Conservation (phyloP, 768 basidiomycete species). For the Lentinula sp. region DNA sequence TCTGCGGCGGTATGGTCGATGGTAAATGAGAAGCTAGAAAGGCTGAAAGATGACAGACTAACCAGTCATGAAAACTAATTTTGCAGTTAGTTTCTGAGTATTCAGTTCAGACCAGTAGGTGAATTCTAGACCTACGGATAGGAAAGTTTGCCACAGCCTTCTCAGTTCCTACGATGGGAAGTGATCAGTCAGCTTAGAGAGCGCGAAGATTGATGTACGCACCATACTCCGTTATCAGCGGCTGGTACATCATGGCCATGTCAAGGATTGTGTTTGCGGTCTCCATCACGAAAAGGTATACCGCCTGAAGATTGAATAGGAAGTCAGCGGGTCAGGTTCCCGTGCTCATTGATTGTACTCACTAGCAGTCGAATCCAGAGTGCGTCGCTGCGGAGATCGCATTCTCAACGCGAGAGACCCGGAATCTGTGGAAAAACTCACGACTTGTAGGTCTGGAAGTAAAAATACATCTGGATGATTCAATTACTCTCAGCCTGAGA, state of each 20-base stretch:
- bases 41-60: constrained; percentile 9
- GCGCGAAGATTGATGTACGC: background rate
- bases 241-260: constrained; percentile 41
- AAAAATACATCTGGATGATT: background rate
- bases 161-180: constrained; percentile 17
- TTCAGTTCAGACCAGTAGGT: background rate
- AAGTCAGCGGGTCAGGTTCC: background rate
- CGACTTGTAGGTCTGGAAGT: constrained; percentile 1
- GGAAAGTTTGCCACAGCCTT: constrained; percentile 27
- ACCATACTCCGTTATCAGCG: constrained; percentile 37
- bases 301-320: constrained; percentile 22
- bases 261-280: constrained; percentile 37
- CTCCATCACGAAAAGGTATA: constrained; percentile 37
- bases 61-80: constrained; percentile 21
- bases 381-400: constrained; percentile 25
- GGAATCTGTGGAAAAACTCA: background rate
- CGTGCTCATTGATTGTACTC: background rate
- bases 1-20: constrained; percentile 14
- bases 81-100: background rate
- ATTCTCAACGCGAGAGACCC: background rate
- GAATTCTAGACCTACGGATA: constrained; percentile 7
- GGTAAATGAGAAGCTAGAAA: constrained; percentile 8
- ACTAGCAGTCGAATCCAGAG: constrained; percentile 36
- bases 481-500: background rate
- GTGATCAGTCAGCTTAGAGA: background rate